Evolutionary conservation across 2,329 filamentous ascomycete genomes (phyloP).

Genomic region (Bertia moriformis): DNA sequence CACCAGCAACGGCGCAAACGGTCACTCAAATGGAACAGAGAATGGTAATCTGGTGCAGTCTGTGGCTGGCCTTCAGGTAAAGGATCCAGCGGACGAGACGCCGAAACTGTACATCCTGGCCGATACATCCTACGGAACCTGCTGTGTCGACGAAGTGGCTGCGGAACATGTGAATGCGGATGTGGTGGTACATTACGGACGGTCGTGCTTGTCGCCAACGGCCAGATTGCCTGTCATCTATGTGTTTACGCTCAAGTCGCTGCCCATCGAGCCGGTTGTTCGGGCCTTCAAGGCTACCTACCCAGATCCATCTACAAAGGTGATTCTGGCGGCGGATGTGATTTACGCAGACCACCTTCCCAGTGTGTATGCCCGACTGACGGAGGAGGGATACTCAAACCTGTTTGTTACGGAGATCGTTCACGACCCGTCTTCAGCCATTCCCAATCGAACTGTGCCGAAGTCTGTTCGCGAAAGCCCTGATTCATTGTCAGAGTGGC

Average conservation of each 20-base stretch:
- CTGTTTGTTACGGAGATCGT: constrained; percentile 58
- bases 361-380: constrained; percentile 36
- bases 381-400: constrained; percentile 50
- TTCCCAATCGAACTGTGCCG: constrained; percentile 60
- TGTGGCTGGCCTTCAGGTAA: not conserved
- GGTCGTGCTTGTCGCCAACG: constrained; percentile 82
- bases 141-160: constrained; percentile 92
- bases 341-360: constrained; percentile 67
- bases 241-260: constrained; percentile 64
- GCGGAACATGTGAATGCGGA: constrained; percentile 87
- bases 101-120: constrained; percentile 69
- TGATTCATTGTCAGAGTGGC: constrained; percentile 52
- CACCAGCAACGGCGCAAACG: constrained; percentile 13
- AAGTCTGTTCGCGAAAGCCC: constrained; percentile 23
- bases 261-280: constrained; percentile 56
- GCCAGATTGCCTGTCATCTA: constrained; percentile 77
- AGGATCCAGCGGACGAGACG: not conserved
- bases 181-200: constrained; percentile 84
- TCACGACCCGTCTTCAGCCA: constrained; percentile 62
- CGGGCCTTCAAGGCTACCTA: constrained; percentile 61
- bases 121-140: constrained; percentile 92
- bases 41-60: not conserved
- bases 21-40: not conserved
- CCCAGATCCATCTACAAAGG: constrained; percentile 41
- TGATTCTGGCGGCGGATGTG: constrained; percentile 78